These are phyloP conservation scores for Salix suchowensis DNA, from an alignment of 345 rosid genomes.

Conservation along the genomic window DNA sequence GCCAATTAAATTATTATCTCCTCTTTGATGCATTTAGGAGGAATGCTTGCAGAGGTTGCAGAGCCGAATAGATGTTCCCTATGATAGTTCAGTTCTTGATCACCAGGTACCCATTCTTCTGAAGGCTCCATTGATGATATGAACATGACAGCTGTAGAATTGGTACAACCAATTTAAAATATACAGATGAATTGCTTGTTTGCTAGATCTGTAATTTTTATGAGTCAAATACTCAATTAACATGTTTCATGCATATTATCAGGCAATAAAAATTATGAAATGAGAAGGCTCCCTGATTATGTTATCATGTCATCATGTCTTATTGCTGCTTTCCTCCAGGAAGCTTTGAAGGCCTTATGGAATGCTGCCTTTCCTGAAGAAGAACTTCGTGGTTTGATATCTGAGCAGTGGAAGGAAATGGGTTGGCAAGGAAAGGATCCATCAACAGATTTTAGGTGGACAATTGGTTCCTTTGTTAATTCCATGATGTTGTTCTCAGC, in stretches of 20 bases:
- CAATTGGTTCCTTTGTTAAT: neutral
- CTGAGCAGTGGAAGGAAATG: slow-evolving; percentile 99
- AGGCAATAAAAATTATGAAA: neutral
- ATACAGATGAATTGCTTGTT: neutral
- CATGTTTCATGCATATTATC: neutral
- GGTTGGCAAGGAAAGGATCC: slow-evolving; percentile 99
- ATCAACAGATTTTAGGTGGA: slow-evolving; percentile 94
- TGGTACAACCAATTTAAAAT: neutral
- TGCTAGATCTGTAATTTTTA: neutral
- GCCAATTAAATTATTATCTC: neutral
- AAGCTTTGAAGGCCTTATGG: slow-evolving; percentile 85
- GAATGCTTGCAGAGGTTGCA: slow-evolving; percentile 83
- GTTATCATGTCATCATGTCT: neutral
- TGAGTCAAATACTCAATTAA: neutral
- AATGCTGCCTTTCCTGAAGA: slow-evolving; percentile 86
- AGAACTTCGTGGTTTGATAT: slow-evolving; percentile 75
- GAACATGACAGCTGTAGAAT: neutral
- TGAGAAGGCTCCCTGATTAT: neutral
- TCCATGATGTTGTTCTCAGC: neutral
- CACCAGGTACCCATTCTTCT: neutral
- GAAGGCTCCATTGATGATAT: neutral
- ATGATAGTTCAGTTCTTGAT: slow-evolving; percentile 46
- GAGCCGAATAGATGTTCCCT: slow-evolving; percentile 76
- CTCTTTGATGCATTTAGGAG: slow-evolving; percentile 51
- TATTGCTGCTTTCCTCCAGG: slow-evolving; percentile 45